Base-by-base conservation (phyloP, 192 early-diverging fungal species). In the Coemansia sp. region DNA sequence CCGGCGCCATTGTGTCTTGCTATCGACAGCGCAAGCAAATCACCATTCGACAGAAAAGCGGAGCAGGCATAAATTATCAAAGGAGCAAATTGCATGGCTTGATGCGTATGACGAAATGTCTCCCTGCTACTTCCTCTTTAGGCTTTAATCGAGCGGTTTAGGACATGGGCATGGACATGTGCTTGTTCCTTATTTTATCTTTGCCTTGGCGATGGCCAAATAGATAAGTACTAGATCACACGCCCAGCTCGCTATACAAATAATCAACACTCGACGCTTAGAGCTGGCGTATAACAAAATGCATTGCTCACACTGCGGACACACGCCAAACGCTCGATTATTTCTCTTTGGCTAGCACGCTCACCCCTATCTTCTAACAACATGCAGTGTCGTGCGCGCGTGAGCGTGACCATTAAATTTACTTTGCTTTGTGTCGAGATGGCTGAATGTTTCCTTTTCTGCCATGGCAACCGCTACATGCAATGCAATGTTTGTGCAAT, bases 391-490 rank as follows among this genome's bases (percentile, higher is more conserved):
- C 36, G 59, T 61, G 37, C 36, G 37, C 59, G 36, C n/a, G 59
- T 61, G 59, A 34, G 59, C 59, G 37, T 61, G 59, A 61, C 59
- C 59, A 39, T 38, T 61, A 10, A 61, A 61, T 61, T 36, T 61
- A 7, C 59, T 61, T 61, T 61, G 19, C 32, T 39, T 36, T 61
- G 31, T 61, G 31, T 32, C 29, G 37, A 38, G 59, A 12, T 61
- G 32, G 59, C 7, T 61, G 59, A 61, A 61, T 61, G 39, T 39
- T 61, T 61, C 59, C 59, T 61, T 61, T 61, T 61, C 36, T 36
- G 59, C 59, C 32, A 37, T 12, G 34, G 59, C 59, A 36, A 61
- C 59, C 59, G 17, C 34, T 38, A 15, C 59, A 61, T 61, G 59
- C 59, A 61, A 61, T 61, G 59, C 59, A 38, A 61, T 61, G 59